Evolutionary conservation across 257 asterid genomes (phyloP).

Genomic region (Gardenia jasminoides): DNA sequence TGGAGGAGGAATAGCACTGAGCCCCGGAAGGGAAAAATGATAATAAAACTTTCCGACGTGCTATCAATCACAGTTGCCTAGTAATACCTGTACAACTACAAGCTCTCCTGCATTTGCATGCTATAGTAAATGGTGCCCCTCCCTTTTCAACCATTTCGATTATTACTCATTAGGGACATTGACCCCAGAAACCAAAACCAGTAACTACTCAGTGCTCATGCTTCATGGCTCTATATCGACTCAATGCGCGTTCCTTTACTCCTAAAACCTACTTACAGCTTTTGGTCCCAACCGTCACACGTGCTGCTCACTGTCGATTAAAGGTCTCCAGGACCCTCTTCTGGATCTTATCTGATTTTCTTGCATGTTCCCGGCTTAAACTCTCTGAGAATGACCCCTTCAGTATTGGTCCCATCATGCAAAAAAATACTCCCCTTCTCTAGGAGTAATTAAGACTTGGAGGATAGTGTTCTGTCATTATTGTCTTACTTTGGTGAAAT

Average conservation of each 20-base stretch:
- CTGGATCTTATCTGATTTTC: slow-evolving; percentile 6
- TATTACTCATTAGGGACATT: neutral
- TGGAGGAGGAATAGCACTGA: neutral
- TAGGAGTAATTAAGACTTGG: neutral
- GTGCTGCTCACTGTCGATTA: slow-evolving; percentile 17
- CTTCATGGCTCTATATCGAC: neutral
- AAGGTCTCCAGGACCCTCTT: slow-evolving; percentile 10
- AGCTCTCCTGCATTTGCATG: neutral
- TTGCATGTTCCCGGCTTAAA: neutral
- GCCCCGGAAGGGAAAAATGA: neutral
- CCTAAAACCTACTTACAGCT: neutral
- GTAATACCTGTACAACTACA: neutral
- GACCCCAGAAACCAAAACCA: neutral
- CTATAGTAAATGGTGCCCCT: neutral
- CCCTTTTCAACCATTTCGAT: neutral
- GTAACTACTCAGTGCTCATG: neutral
- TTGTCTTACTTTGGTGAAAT: no score
- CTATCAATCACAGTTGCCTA: neutral
- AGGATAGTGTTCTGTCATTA: no score
- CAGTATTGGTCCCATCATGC: slow-evolving; percentile 12
- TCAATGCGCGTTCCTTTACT: slow-evolving; percentile 6
- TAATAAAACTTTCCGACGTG: neutral
- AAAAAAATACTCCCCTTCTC: neutral
- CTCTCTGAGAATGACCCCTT: slow-evolving; percentile 13
- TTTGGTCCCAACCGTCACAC: slow-evolving; percentile 20